Evolutionary conservation across 768 basidiomycete genomes (phyloP), one percentile per base, ranked within the genome.

Genomic region (Boletellus emodensis): DNA sequence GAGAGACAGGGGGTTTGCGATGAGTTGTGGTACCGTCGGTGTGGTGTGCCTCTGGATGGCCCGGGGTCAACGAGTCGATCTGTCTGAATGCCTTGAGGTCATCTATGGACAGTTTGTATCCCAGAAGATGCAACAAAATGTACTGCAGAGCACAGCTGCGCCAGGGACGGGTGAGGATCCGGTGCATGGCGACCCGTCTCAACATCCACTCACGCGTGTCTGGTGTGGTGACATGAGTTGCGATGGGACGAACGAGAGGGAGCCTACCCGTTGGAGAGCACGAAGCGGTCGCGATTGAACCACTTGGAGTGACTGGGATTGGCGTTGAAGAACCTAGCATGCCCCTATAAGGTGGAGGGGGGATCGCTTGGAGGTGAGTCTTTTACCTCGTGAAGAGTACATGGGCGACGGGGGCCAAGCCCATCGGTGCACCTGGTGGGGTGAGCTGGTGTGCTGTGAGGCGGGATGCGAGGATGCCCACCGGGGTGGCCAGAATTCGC

Each of bases 211-310:
- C 68, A 90, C 87, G 84, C 88, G 65, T 90, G 89, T 56, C 88
- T 90, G 44, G 14, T 47, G 35, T 12, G 30, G 39, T 42, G 42
- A 40, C 55, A 17, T 65, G 38, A 49, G 46, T 9, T 26, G 56
- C 52, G 12, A 18, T 3, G 40, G 37, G 39, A 14, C 2, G 14
- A 35, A 30, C 17, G 28, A 43, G 28, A 22, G 50, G 36, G 44
- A 18, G n/a, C 37, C 72, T 70, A 93, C 83, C 93, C 93, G 65
- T 95, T 95, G 57, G 94, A 96, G 58, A 96, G 84, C 53, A 97
- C 94, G 62, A 95, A 97, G 71, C 94, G 86, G 76, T 96, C 94
- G 54, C 94, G 87, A 74, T 94, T 95, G 74, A 87, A 87, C 94
- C 92, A 95, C 70, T 90, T 85, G 37, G 93, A 83, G 75, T 79